Conservation (phyloP, 2,329 filamentous ascomycete species). For the Sporothrix pseudoabietina region DNA sequence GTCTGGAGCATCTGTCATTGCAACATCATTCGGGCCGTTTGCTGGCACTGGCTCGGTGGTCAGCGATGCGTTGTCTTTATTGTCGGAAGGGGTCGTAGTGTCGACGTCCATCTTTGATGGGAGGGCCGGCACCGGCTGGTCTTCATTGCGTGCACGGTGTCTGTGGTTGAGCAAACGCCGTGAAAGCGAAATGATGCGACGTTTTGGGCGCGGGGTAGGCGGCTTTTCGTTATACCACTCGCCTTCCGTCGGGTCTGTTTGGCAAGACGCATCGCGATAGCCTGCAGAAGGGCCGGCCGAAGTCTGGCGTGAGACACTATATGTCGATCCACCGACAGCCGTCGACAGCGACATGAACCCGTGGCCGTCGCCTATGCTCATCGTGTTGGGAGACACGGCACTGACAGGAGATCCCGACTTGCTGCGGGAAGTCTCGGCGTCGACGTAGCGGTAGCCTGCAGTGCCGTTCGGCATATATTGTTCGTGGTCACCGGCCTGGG, state of each 20-base stretch:
- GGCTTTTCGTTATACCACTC: slow-evolving; percentile 53
- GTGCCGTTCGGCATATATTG: slow-evolving; percentile 40
- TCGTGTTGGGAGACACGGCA: slow-evolving; percentile 45
- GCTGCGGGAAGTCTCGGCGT: slow-evolving; percentile 56
- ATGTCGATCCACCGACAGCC: slow-evolving; percentile 39
- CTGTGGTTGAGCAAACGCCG: slow-evolving; percentile 56
- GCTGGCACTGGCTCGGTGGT: not conserved
- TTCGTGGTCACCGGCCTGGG: slow-evolving; percentile 30
- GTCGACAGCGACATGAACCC: slow-evolving; percentile 33
- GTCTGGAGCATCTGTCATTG: slow-evolving; percentile 9
- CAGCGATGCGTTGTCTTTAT: not conserved
- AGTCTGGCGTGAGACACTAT: slow-evolving; percentile 43
- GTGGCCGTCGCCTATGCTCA: slow-evolving; percentile 29
- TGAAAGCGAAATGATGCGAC: slow-evolving; percentile 56
- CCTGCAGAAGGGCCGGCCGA: slow-evolving; percentile 46
- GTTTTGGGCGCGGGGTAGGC: slow-evolving; percentile 47
- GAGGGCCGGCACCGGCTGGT: slow-evolving; percentile 11
- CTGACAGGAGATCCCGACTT: slow-evolving; percentile 56
- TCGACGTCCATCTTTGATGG: not conserved
- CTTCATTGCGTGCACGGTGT: slow-evolving; percentile 48
- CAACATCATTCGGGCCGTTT: not conserved
- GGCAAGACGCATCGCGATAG: slow-evolving; percentile 56
- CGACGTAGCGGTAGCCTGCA: slow-evolving; percentile 51
- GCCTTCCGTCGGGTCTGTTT: slow-evolving; percentile 58
- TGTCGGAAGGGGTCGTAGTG: not conserved